phyloP scores from a whole-genome alignment of 108 stramenopile species.

The Schizochytrium sp. region DNA sequence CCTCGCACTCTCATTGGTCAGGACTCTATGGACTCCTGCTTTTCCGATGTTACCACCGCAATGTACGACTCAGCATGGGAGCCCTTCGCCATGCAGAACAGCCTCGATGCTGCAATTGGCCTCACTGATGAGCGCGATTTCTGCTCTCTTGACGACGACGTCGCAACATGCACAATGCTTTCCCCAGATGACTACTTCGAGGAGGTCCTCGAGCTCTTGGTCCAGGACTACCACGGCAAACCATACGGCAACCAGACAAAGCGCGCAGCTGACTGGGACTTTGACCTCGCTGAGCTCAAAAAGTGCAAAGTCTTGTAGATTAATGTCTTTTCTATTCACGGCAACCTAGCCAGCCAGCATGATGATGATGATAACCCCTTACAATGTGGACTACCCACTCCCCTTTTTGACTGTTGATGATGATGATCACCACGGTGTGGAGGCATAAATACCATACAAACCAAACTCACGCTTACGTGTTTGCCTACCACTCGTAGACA shows the following conservation, averaged over 20 bases:
- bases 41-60: not conserved
- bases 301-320: not conserved
- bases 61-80: not conserved
- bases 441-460: too few species aligned
- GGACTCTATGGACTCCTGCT: not conserved
- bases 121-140: not conserved
- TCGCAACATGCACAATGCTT: not conserved
- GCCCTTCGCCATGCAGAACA: too few species aligned
- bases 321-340: too few species aligned
- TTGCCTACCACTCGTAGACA: too few species aligned
- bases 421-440: too few species aligned
- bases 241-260: not conserved
- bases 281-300: not conserved
- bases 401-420: too few species aligned
- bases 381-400: too few species aligned
- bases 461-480: too few species aligned
- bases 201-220: not conserved
- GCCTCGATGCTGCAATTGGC: too few species aligned
- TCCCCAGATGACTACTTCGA: not conserved
- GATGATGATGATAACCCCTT: too few species aligned
- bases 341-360: too few species aligned
- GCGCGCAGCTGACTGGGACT: not conserved
- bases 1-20: not conserved
- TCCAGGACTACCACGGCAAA: not conserved
- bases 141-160: conserved; percentile 25